These are phyloP conservation scores for Eucommia ulmoides DNA, from an alignment of 257 asterid genomes.

Conservation along the genomic window DNA sequence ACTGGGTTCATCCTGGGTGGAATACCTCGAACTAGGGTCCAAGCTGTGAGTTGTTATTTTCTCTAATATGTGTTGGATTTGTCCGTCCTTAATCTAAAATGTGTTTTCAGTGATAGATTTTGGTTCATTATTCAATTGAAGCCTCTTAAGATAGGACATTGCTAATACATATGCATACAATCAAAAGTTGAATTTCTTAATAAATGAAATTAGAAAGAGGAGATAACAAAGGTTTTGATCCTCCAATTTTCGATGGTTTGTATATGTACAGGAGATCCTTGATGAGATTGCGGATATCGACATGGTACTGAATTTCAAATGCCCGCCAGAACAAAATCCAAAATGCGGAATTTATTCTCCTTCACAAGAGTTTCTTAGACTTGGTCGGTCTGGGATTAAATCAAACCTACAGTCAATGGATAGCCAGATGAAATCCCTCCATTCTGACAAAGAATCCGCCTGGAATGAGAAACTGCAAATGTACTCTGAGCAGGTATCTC, in stretches of 20 bases:
- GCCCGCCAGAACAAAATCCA: too few species aligned
- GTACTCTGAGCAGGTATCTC: constrained; percentile 67
- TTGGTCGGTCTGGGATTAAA: constrained; percentile 34
- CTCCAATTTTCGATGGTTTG: not conserved
- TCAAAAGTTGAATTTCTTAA: too few species aligned
- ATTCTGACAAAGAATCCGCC: constrained; percentile 19
- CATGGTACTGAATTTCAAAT: constrained; percentile 73
- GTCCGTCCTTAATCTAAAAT: too few species aligned
- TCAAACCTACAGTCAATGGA: constrained; percentile 20
- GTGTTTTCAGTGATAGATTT: too few species aligned
- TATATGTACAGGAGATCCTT: constrained; percentile 55
- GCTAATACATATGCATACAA: too few species aligned
- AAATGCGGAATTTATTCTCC: constrained; percentile 30
- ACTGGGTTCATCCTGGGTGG: constrained; percentile 89
- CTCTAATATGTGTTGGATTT: too few species aligned
- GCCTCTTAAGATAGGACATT: too few species aligned
- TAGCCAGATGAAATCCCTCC: constrained; percentile 23
- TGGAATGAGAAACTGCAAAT: constrained; percentile 43
- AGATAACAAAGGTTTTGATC: too few species aligned
- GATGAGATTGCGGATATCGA: constrained; percentile 73
- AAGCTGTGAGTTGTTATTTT: constrained; percentile 48
- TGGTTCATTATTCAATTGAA: too few species aligned
- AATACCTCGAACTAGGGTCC: constrained; percentile 63
- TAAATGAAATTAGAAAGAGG: too few species aligned
- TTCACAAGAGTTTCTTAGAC: constrained; percentile 26